phyloP scores from a whole-genome alignment of 2,329 filamentous ascomycete species.

The Fusarium sp. region DNA sequence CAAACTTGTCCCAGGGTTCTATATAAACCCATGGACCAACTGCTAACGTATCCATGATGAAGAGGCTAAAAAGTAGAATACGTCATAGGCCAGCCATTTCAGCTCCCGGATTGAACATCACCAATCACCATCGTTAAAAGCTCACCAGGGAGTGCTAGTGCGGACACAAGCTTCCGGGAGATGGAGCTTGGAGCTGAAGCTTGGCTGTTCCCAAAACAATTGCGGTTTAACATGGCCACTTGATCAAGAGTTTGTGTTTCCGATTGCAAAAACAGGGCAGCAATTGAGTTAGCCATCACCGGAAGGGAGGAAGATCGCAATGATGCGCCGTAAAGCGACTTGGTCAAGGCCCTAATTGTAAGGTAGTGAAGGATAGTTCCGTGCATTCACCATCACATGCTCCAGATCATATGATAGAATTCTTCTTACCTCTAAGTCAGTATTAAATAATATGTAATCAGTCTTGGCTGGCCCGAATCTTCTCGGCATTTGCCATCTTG shows the following conservation, averaged over 20 bases:
- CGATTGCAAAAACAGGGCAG: background rate
- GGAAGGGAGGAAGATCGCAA: background rate
- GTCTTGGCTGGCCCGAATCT: background rate
- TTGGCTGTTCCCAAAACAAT: slow-evolving; percentile 13
- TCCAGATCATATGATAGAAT: background rate
- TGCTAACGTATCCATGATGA: slow-evolving; percentile 13
- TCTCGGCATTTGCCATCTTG: slow-evolving; percentile 1
- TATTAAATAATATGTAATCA: slow-evolving; percentile 1
- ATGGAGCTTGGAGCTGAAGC: slow-evolving; percentile 13
- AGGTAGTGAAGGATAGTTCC: background rate
- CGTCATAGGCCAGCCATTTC: slow-evolving; percentile 37
- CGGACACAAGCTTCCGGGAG: slow-evolving; percentile 34
- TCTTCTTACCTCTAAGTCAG: background rate
- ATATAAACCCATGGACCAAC: slow-evolving; percentile 17
- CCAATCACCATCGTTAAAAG: slow-evolving; percentile 28
- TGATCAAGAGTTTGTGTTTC: background rate
- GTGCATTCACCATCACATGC: background rate
- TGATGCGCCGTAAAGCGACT: background rate
- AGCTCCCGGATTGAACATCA: background rate
- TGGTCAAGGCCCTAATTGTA: background rate
- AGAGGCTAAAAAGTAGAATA: slow-evolving; percentile 36
- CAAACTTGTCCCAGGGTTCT: slow-evolving; percentile 14
- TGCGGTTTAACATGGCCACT: background rate
- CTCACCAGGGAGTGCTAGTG: slow-evolving; percentile 24
- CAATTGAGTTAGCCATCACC: slow-evolving; percentile 1